Percentiles rank a stretch among this genome's conserved stretches.
These are phyloP conservation scores for Sphaerulina vaccinii DNA, from an alignment of 2,329 filamentous ascomycete genomes.

Conservation along the genomic window DNA sequence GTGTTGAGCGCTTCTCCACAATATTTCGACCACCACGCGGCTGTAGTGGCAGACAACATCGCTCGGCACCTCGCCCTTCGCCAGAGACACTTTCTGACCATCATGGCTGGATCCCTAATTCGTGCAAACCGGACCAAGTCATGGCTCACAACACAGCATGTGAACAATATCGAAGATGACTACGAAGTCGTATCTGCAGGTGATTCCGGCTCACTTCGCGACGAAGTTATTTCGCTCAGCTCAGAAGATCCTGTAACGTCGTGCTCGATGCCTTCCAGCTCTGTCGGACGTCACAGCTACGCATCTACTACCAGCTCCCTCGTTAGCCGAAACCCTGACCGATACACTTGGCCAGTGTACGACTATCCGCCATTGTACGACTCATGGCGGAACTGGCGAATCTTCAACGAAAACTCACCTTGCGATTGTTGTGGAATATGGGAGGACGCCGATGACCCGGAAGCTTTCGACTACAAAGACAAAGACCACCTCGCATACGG, in stretches of 20 bases:
- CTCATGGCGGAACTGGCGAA: neutral
- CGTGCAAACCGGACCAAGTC: slow-evolving; percentile 9
- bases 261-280: neutral
- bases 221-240: slow-evolving; percentile 20
- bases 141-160: slow-evolving; percentile 7
- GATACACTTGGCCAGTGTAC: neutral
- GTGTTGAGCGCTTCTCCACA: too few species aligned
- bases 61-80: too few species aligned
- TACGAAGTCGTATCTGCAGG: slow-evolving; percentile 2
- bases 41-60: too few species aligned
- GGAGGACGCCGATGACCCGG: neutral
- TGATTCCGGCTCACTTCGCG: neutral
- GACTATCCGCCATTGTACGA: neutral
- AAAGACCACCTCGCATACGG: slow-evolving; percentile 10
- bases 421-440: neutral
- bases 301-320: neutral
- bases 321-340: neutral
- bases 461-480: neutral
- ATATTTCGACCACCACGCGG: too few species aligned
- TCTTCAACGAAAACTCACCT: neutral
- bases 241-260: slow-evolving; percentile 9
- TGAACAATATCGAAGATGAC: slow-evolving; percentile 1
- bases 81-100: too few species aligned
- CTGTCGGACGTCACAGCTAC: too few species aligned
- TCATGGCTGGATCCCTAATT: too few species aligned